Base-by-base conservation (phyloP, 1,139 yeast genomes). In the Kazachstania sp. region DNA sequence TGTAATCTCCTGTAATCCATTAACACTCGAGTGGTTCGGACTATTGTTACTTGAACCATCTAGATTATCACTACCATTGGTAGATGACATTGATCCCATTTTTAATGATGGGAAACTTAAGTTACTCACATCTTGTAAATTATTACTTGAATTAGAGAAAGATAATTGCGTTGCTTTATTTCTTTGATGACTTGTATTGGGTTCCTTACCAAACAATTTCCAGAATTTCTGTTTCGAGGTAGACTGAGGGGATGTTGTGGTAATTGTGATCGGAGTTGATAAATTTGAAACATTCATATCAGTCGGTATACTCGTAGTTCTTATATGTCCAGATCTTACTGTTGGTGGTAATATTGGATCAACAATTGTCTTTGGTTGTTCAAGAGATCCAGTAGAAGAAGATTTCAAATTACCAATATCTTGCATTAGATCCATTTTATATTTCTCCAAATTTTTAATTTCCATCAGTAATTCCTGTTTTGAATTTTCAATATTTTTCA, bases 351-450 rank as follows among this genome's bases (percentile, higher is more conserved):
- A 6, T 20, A 6, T 19, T 6, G 15, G 7, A n/a, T 32, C 36
- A 7, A 16, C 6, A 7, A 5, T 6, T 15, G 15, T 15, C 34
- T 5, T 30, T 15, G 15, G 11, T 13, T 3, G 39, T 3, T 37
- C 16, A 20, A 9, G 15, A 12, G 18, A 12, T 4, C n/a, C 7
- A 9, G 13, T 16, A 26, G 23, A 29, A 12, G 32, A 54, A 1
- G 34, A 47, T 29, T 53, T 60, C 40, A 71, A 51, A 15, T 37
- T 37, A 36, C 64, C 68, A 32, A 71, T 58, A 34, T 71, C 74
- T 30, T 57, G 55, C 30, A 56, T 37, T 23, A 72, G 48, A 1
- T 54, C 45, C 3, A 65, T 65, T 46, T 69, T 71, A 5, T 58
- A 54, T 3, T 46, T 35, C 26, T 49, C 57, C 45, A 64, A 41